Percentiles rank a stretch among this genome's conserved stretches.
Evolutionary conservation across 768 basidiomycete genomes (phyloP).

Genomic region (Cystofilobasidium bisporidii): DNA sequence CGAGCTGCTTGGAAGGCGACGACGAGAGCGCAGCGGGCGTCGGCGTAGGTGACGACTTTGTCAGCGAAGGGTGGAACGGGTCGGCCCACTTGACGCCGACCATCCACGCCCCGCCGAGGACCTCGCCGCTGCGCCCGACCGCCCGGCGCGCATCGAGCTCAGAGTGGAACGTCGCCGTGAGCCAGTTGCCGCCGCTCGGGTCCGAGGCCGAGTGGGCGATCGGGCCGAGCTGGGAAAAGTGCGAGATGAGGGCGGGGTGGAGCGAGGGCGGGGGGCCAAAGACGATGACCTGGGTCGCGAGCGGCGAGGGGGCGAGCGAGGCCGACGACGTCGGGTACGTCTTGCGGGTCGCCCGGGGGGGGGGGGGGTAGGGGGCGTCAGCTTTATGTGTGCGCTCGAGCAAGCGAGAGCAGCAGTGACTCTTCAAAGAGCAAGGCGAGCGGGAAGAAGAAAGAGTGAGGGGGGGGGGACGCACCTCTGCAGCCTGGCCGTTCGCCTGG

Average conservation of each 20-base stretch:
- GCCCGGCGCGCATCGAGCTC: slow-evolving; percentile 64
- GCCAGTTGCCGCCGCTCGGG: slow-evolving; percentile 65
- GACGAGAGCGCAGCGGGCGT: neutral
- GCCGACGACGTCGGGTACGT: neutral
- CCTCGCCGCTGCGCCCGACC: slow-evolving; percentile 70
- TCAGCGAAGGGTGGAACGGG: neutral
- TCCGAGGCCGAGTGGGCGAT: slow-evolving; percentile 60
- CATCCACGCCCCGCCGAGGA: slow-evolving; percentile 60
- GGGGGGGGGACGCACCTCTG: neutral
- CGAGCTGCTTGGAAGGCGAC: neutral
- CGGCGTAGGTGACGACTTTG: neutral
- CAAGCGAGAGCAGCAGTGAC: neutral
- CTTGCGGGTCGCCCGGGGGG: too few relatives aligned
- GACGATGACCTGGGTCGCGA: slow-evolving; percentile 49
- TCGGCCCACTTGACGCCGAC: slow-evolving; percentile 74
- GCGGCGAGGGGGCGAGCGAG: neutral
- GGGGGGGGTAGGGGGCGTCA: too few relatives aligned
- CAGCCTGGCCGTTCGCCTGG: neutral
- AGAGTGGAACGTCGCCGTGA: slow-evolving; percentile 64
- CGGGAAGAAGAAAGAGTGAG: neutral
- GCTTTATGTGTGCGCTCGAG: neutral
- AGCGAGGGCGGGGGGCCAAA: slow-evolving; percentile 83
- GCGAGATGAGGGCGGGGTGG: slow-evolving; percentile 46
- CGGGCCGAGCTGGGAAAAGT: slow-evolving; percentile 48
- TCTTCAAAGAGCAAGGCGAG: neutral